Percentiles rank a stretch among this genome's conserved stretches.
phyloP scores from a whole-genome alignment of 129 eudicot species.

The Tagetes erecta region DNA sequence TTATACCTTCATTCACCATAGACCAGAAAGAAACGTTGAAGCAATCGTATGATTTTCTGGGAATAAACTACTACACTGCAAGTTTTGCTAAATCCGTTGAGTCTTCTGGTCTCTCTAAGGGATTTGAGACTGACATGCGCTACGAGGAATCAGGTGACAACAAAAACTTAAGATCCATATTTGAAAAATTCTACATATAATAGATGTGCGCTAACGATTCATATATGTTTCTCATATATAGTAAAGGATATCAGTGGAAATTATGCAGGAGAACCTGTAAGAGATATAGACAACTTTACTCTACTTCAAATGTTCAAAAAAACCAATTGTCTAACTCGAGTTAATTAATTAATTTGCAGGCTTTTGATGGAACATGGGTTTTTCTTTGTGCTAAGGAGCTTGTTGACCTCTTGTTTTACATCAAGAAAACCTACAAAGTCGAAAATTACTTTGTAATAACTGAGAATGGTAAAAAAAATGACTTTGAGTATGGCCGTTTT shows the following conservation, averaged over 20 bases:
- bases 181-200: neutral
- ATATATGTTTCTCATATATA: neutral
- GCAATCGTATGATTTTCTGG: too few species aligned
- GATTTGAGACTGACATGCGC: conserved; percentile 6
- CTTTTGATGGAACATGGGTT: conserved; percentile 26
- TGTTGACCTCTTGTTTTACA: conserved; percentile 9
- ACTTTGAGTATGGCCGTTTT: neutral
- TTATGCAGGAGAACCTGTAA: conserved; percentile 18
- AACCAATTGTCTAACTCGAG: neutral
- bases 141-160: too few species aligned
- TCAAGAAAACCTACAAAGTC: conserved; percentile 11
- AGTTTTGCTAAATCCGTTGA: conserved; percentile 25
- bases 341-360: conserved; percentile 4
- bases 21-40: conserved; percentile 33
- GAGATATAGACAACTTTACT: neutral
- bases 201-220: neutral
- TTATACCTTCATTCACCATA: neutral
- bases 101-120: neutral
- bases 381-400: conserved; percentile 32
- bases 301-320: neutral
- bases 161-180: too few species aligned
- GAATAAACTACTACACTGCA: conserved; percentile 63
- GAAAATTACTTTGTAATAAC: conserved; percentile 19
- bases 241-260: conserved; percentile 1
- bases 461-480: conserved; percentile 30